phyloP scores from a whole-genome alignment of 2,329 filamentous ascomycete species.

The Colletotrichum falcatum region DNA sequence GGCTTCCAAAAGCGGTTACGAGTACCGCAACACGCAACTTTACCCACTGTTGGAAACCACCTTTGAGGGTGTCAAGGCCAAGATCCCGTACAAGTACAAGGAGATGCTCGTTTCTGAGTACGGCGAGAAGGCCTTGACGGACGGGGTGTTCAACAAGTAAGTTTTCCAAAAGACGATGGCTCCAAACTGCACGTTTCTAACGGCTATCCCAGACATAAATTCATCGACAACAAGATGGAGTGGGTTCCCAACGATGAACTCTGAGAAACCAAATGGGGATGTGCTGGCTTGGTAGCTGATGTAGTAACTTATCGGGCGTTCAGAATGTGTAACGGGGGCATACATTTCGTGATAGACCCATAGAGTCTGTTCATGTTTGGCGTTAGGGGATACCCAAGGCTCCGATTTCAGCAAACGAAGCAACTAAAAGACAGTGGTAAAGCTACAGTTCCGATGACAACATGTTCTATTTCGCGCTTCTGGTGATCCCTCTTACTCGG shows the following conservation, averaged over 20 bases:
- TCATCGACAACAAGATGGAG: constrained; percentile 53
- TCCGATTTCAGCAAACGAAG: constrained; percentile 13
- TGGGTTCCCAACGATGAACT: constrained; percentile 45
- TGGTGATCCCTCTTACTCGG: neutral
- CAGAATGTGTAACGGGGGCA: neutral
- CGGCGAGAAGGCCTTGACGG: constrained; percentile 60
- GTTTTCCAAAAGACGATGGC: constrained; percentile 41
- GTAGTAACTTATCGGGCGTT: constrained; percentile 1
- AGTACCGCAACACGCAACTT: constrained; percentile 68
- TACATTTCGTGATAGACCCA: neutral
- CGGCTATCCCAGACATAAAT: constrained; percentile 52
- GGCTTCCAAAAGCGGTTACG: constrained; percentile 63
- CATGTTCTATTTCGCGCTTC: neutral
- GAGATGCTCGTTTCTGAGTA: constrained; percentile 71
- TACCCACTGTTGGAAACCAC: constrained; percentile 76
- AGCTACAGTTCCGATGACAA: neutral
- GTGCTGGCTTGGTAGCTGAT: neutral
- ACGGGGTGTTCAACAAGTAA: constrained; percentile 65
- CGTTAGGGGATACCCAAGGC: constrained; percentile 37
- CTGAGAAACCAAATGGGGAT: neutral
- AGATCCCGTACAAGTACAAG: constrained; percentile 73
- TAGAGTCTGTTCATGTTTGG: constrained; percentile 11
- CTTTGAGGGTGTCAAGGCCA: constrained; percentile 75
- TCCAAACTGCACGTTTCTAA: constrained; percentile 34
- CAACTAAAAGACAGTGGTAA: neutral